Base-by-base conservation (phyloP, 441 rosid genomes). In the Populus trichocarpa region DNA sequence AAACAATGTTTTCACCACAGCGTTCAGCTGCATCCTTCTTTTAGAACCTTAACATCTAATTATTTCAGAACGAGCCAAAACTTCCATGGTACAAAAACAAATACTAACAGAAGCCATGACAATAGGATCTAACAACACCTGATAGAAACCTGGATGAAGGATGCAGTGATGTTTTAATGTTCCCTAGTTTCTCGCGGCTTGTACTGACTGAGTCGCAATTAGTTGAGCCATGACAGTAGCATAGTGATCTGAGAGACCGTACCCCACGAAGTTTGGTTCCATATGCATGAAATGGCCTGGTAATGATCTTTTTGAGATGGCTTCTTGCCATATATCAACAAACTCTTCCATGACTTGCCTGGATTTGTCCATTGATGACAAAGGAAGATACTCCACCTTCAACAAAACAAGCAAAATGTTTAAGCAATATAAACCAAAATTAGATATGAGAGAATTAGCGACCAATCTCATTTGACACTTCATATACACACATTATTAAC, bases 361-460 rank as follows among this genome's bases (percentile, higher is more conserved):
- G 13, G 92, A 85, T 82, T 88, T 94, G 77, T 94, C 98, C 69
- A 94, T 81, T 8, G 97, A 94, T 33, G 96, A 94, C 69, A 92
- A 83, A 5, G 98, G 97, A 75, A 94, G 94, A 83, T 96, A 96
- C 87, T 94, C 99, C 79, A 94, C 90, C 98, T 94, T 80, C 83
- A 89, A 77, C 68, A 42, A 66, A 61, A 71, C 71, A 75, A 76
- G 53, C 67, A n/a, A n/a, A n/a, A n/a, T n/a, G n/a, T n/a, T n/a
- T n/a, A n/a, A n/a, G n/a, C n/a, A n/a, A n/a, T n/a, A n/a, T n/a
- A n/a, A n/a, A n/a, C n/a, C n/a, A n/a, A n/a, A n/a, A n/a, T n/a
- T n/a, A n/a, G n/a, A n/a, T n/a, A n/a, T n/a, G 57, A 46, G 57
- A 46, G 57, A 46, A 13, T 14, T 14, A 0, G 53, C 5, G 6